Conservation (phyloP, 1,284 basidiomycete genomes). For the Rhodotorula glutinis region DNA sequence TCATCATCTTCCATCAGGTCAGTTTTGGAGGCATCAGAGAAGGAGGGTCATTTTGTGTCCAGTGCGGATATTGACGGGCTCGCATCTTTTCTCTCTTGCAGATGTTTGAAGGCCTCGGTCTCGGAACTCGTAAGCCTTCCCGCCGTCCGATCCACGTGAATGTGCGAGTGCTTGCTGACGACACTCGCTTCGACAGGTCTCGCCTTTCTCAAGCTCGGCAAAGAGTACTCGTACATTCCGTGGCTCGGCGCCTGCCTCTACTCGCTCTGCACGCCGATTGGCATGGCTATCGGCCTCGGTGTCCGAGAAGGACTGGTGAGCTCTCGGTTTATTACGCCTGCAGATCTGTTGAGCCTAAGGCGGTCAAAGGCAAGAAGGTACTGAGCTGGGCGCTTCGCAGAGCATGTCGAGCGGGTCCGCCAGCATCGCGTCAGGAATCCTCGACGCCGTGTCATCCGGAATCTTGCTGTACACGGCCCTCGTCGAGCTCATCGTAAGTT, state of each 20-base stretch:
- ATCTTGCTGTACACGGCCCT: conserved; percentile 45
- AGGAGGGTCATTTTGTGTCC: background rate
- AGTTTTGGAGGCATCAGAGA: background rate
- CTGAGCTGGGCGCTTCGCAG: no score
- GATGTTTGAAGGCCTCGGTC: conserved; percentile 81
- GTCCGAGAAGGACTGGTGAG: conserved; percentile 52
- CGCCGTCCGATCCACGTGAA: no score
- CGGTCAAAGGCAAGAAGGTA: no score
- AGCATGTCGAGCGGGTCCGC: conserved; percentile 60
- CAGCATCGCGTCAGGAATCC: conserved; percentile 72
- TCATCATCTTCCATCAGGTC: conserved; percentile 58
- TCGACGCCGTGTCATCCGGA: conserved; percentile 82
- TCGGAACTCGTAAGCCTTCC: conserved; percentile 59
- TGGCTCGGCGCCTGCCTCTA: conserved; percentile 65
- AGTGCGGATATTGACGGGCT: background rate
- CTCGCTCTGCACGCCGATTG: conserved; percentile 77
- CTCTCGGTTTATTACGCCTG: conserved; percentile 37
- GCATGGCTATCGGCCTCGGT: conserved; percentile 80
- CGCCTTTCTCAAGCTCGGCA: conserved; percentile 67
- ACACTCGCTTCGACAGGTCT: conserved; percentile 47
- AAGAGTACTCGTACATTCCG: conserved; percentile 61
- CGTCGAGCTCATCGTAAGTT: conserved; percentile 66
- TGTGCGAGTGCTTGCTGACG: background rate
- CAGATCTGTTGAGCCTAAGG: no score
- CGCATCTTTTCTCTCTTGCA: conserved; percentile 38